Percentiles rank a stretch among this genome's conserved stretches.
Conservation (phyloP, 805 yeast genomes). For the Yarrowia sp. region DNA sequence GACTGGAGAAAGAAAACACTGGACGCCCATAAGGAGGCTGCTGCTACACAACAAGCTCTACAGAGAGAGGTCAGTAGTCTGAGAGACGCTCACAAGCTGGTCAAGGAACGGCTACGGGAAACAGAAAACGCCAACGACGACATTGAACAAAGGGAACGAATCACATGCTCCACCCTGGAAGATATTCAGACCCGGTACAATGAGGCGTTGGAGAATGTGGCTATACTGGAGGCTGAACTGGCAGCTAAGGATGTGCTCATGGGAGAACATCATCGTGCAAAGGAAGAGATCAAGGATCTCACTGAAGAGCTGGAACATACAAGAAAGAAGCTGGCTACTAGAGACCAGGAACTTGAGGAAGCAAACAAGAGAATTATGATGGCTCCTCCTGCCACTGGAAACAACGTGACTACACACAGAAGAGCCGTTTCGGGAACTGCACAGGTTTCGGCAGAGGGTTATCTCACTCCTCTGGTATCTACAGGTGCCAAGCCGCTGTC, state of each 20-base stretch:
- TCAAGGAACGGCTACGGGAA: constrained; percentile 41
- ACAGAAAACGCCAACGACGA: constrained; percentile 47
- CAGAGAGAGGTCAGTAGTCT: constrained; percentile 36
- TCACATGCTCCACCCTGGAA: constrained; percentile 38
- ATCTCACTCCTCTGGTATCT: background rate
- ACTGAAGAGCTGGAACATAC: constrained; percentile 38
- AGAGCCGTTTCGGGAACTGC: constrained; percentile 11
- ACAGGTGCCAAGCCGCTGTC: constrained; percentile 26
- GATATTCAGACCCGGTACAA: constrained; percentile 43
- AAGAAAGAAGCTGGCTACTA: constrained; percentile 24
- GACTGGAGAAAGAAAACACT: constrained; percentile 36
- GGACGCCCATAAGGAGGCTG: constrained; percentile 37
- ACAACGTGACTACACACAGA: background rate
- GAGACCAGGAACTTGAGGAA: constrained; percentile 21
- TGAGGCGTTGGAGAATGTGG: constrained; percentile 41
- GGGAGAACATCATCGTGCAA: constrained; percentile 37
- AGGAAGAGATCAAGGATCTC: constrained; percentile 39
- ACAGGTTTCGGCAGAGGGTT: constrained; percentile 6
- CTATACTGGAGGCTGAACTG: constrained; percentile 44
- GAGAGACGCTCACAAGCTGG: constrained; percentile 38
- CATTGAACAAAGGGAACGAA: constrained; percentile 45
- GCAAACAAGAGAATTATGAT: constrained; percentile 8
- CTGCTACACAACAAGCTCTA: constrained; percentile 32
- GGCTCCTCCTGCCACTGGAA: background rate
- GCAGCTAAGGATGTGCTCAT: constrained; percentile 37